Base-by-base conservation (phyloP, 2,329 filamentous ascomycete species). In the Xylaria sp. region DNA sequence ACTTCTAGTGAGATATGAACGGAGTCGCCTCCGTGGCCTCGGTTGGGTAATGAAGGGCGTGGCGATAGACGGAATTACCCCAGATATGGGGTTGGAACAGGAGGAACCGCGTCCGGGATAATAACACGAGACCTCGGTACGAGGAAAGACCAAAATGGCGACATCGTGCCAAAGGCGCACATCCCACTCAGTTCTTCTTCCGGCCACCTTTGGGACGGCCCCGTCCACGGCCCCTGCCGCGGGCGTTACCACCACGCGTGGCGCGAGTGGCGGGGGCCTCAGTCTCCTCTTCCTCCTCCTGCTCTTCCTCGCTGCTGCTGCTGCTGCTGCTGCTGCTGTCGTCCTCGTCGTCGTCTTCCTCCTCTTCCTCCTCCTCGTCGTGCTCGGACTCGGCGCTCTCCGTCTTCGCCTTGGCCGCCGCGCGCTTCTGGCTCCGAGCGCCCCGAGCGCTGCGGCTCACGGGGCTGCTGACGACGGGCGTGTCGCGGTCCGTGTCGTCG, bases 401-500 rank as follows among this genome's bases (percentile, higher is more conserved):
- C 13, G 71, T 66, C 67, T 80, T 80, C 11, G 76, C 78, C 54
- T 79, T 79, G 23, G 77, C 79, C 11, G 76, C 76, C 0, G 76
- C 77, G 47, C 80, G 78, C 67, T 81, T 80, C 64, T 78, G 75
- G 60, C 80, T 76, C 59, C 80, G 71, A 1, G 76, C 73, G n/a
- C 77, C 76, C 59, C 81, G 77, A 9, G 77, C 79, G 19, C 77
- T 73, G 67, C 76, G 79, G 61, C 74, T 63, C 57, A 75, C 70
- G 55, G 77, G 79, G 52, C 78, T 79, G 54, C 76, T 73, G 23
- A 72, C 71, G 35, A 77, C 75, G n/a, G 77, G 75, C 4, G 76
- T 80, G 44, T 79, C 78, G 40, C 79, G 78, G 64, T 85, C 82
- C 1, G 82, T 83, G 57, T 84, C 82, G 3, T 83, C 82, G n/a